Evolutionary conservation across 768 basidiomycete genomes (phyloP).

Genomic region (Tulasnella sp.): DNA sequence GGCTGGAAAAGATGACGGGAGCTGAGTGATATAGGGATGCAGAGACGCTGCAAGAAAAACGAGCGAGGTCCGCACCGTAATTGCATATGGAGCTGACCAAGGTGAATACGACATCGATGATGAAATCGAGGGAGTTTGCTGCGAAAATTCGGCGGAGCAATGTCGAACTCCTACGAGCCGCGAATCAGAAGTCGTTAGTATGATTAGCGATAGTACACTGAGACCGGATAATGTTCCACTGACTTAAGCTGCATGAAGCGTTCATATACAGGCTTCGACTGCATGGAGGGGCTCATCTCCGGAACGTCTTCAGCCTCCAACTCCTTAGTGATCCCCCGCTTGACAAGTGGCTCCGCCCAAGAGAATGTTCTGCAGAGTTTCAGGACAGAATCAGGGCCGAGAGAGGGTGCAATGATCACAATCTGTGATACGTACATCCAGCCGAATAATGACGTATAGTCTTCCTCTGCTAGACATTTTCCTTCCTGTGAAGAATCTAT

Average conservation of each 20-base stretch:
- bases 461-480: constrained; percentile 45
- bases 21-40: too few species aligned
- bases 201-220: background rate
- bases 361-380: background rate
- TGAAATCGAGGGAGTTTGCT: constrained; percentile 38
- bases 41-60: too few species aligned
- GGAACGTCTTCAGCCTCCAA: constrained; percentile 64
- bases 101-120: constrained; percentile 57
- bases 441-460: constrained; percentile 54
- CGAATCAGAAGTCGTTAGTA: background rate
- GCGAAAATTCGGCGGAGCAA: constrained; percentile 18
- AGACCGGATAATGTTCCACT: background rate
- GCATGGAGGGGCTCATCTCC: constrained; percentile 54
- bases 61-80: constrained; percentile 39
- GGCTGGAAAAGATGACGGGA: background rate
- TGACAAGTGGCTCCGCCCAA: constrained; percentile 2
- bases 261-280: constrained; percentile 52
- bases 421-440: constrained; percentile 16
- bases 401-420: background rate
- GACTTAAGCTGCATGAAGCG: constrained; percentile 31
- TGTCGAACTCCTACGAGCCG: background rate
- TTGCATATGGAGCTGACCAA: constrained; percentile 60
- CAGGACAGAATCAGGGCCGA: background rate
- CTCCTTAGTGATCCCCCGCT: constrained; percentile 39
- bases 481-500: background rate